phyloP scores from a whole-genome alignment of 345 rosid genomes.

The Gossypioides kirkii region DNA sequence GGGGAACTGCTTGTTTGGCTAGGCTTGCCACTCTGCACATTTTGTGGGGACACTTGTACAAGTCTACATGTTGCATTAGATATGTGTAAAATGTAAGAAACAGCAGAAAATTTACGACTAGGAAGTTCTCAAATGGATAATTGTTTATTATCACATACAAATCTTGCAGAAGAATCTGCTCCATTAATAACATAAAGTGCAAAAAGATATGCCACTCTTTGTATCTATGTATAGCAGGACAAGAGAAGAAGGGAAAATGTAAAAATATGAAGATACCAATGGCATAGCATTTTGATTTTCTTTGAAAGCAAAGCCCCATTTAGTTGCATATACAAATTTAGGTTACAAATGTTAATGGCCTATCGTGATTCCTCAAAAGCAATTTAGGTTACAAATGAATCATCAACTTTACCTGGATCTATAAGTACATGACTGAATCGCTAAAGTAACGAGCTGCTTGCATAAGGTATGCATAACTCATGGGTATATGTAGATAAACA shows the following conservation, averaged over 20 bases:
- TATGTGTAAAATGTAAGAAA: constrained; percentile 13
- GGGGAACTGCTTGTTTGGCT: constrained; percentile 28
- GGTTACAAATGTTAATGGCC: background rate
- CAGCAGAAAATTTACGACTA: background rate
- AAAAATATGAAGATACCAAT: background rate
- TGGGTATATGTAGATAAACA: constrained; percentile 1
- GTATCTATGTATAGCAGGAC: background rate
- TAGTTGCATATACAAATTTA: background rate
- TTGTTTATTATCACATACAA: background rate
- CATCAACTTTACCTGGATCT: background rate
- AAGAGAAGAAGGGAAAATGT: background rate
- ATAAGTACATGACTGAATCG: background rate
- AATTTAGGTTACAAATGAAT: background rate
- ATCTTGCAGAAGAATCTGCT: constrained; percentile 16
- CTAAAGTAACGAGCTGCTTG: background rate
- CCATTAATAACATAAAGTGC: background rate
- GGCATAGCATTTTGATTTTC: background rate
- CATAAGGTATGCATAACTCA: background rate
- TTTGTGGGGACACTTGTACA: constrained; percentile 49
- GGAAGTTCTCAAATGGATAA: constrained; percentile 11
- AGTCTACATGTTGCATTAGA: constrained; percentile 46
- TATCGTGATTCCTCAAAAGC: background rate
- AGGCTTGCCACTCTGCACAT: constrained; percentile 45
- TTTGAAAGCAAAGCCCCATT: background rate
- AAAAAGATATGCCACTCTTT: background rate